A percentile compares a stretch with the other conserved stretches of the same genome.
phyloP scores from a whole-genome alignment of 2,329 filamentous ascomycete species.

The Aspergillus melleus region DNA sequence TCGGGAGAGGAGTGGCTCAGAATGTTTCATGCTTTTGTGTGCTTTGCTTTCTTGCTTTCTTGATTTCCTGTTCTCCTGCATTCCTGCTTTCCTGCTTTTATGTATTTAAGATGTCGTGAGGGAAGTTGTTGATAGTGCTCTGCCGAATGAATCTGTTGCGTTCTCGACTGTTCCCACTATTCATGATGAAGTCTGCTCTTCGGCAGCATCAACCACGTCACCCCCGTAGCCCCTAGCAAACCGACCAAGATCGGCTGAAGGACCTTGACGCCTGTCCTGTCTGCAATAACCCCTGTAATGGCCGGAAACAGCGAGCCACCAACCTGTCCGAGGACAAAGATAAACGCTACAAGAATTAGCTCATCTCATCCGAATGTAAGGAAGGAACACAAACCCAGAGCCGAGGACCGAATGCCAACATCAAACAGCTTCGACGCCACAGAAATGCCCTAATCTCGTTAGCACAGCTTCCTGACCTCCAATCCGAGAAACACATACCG shows the following conservation, averaged over 20 bases:
- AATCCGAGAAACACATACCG: conserved; percentile 27
- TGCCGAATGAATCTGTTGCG: background rate
- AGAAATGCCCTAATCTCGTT: conserved; percentile 41
- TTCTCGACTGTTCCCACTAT: conserved; percentile 1
- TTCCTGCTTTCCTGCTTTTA: background rate
- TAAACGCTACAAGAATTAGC: conserved; percentile 33
- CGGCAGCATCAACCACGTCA: conserved; percentile 48
- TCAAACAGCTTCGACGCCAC: conserved; percentile 56
- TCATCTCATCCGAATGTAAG: background rate
- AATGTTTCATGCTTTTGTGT: no score
- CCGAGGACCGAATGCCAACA: conserved; percentile 48
- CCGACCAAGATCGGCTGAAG: conserved; percentile 55
- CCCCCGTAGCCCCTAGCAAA: conserved; percentile 47
- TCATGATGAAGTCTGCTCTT: conserved; percentile 24
- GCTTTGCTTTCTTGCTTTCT: no score
- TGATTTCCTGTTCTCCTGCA: background rate
- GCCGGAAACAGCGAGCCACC: conserved; percentile 58
- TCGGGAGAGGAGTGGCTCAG: no score
- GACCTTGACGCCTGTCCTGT: conserved; percentile 47
- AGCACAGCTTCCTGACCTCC: background rate
- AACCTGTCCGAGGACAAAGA: conserved; percentile 59
- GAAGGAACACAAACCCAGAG: conserved; percentile 38
- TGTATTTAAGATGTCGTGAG: background rate
- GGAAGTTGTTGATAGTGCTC: background rate
- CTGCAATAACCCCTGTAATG: conserved; percentile 54